Evolutionary conservation across 2,329 filamentous ascomycete genomes (phyloP), one percentile per base, ranked within the genome.

Genomic region (Thelonectria olida): DNA sequence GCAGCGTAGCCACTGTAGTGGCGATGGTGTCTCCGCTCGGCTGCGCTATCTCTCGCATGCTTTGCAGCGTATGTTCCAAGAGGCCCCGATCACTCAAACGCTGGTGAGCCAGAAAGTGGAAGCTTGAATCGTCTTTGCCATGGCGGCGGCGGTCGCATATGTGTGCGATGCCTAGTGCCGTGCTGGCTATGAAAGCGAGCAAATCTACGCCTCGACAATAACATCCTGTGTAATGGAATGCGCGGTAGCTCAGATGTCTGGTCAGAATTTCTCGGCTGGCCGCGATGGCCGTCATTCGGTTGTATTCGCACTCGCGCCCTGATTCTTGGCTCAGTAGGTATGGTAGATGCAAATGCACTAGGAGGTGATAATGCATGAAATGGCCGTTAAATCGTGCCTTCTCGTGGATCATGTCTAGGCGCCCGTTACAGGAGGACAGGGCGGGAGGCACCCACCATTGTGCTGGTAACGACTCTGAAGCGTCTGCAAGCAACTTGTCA

Each of bases 341-440:
- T 0, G 84, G 85, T 4, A 87, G 73, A 59, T 88, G 85, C 0
- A 87, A 75, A 5, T 83, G 78, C n/a, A 84, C 75, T 2, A 85
- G 67, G 2, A 86, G 74, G 47, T 82, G 78, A 54, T 84, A 80
- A 61, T 86, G 81, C 36, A 80, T 76, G 42, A 87, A 76, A 50
- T 87, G 84, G 17, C 80, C 71, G 62, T 83, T 79, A 4, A 81
- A 65, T 0, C 44, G 70, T 2, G 72, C 52, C 5, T 68, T 75
- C 44, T 80, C 75, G 1, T 60, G 65, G 36, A 73, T 54, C 63
- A 59, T 57, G 54, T 67, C 48, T 67, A 67, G 20, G 17, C 65
- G 44, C 0, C 51, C 39, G 0, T 64, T 62, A 23, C 68, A 34
- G 2, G 60, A 49, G 19, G 63, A 59, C 3, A 73, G 54, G 20